These are phyloP conservation scores for Claviceps spartinae DNA, from an alignment of 2,329 filamentous ascomycete genomes.

Conservation along the genomic window DNA sequence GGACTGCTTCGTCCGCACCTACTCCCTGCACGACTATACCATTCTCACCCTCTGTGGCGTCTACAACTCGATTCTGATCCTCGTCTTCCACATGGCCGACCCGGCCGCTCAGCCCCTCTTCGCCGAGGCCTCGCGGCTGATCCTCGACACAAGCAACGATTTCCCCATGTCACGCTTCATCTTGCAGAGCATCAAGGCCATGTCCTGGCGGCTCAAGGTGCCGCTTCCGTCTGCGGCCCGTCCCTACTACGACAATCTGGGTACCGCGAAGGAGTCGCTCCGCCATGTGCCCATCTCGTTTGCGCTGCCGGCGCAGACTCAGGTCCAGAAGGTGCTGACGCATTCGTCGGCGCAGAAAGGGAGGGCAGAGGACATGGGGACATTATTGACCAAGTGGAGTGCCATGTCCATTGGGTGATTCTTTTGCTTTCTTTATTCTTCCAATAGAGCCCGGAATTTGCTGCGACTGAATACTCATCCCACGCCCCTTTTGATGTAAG, in stretches of 20 bases:
- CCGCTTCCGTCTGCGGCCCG: constrained; percentile 5
- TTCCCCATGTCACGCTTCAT: constrained; percentile 8
- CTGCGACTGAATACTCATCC: too few relatives aligned
- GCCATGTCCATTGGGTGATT: constrained; percentile 5
- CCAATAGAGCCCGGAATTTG: background rate
- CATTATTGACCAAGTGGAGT: constrained; percentile 5
- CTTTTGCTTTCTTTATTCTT: background rate
- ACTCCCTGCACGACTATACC: constrained; percentile 7
- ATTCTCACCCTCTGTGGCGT: constrained; percentile 7
- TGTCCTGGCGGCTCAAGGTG: constrained; percentile 7
- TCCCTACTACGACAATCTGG: constrained; percentile 5
- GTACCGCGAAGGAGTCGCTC: constrained; percentile 3
- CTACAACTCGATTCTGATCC: constrained; percentile 7
- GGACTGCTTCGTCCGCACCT: constrained; percentile 6
- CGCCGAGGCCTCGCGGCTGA: constrained; percentile 4
- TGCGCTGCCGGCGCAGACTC: constrained; percentile 7
- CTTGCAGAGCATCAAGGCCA: constrained; percentile 8
- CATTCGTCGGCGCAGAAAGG: background rate
- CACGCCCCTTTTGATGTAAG: too few relatives aligned
- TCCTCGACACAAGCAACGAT: constrained; percentile 4
- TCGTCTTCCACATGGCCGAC: constrained; percentile 6
- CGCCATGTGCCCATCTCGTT: constrained; percentile 9
- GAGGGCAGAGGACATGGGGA: constrained; percentile 5
- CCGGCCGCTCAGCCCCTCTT: constrained; percentile 5
- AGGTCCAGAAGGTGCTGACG: constrained; percentile 5